phyloP scores from a whole-genome alignment of 768 basidiomycete species.

The Xerocomellus dryophilus region DNA sequence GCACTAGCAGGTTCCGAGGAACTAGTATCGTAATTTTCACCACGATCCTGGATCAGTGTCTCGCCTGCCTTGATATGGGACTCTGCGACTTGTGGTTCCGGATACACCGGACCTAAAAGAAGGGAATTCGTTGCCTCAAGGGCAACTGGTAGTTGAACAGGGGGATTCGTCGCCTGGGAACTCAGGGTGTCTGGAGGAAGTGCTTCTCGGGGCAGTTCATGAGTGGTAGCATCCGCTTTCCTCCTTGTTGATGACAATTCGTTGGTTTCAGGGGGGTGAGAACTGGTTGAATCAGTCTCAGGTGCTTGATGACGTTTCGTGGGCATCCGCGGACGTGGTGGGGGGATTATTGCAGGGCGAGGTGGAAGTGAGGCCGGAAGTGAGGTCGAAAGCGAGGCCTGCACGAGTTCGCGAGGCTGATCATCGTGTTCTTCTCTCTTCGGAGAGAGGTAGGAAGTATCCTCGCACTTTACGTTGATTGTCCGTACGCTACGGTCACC shows the following conservation, averaged over 20 bases:
- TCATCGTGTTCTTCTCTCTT: slow-evolving; percentile 22
- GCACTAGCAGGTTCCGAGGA: slow-evolving; percentile 10
- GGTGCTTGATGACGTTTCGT: slow-evolving; percentile 7
- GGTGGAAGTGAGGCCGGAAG: slow-evolving; percentile 10
- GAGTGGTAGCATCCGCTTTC: not conserved
- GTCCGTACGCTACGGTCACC: slow-evolving; percentile 30
- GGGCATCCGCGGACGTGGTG: slow-evolving; percentile 22
- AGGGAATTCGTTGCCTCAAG: slow-evolving; percentile 8
- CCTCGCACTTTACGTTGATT: slow-evolving; percentile 24
- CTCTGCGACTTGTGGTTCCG: slow-evolving; percentile 5
- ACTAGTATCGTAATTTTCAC: not conserved
- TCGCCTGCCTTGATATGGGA: not conserved
- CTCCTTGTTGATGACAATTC: not conserved
- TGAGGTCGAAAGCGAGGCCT: not conserved
- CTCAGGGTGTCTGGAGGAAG: not conserved
- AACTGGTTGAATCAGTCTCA: not conserved
- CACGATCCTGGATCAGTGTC: not conserved
- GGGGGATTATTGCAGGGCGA: slow-evolving; percentile 22
- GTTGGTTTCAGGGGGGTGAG: not conserved
- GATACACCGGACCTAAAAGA: slow-evolving; percentile 7
- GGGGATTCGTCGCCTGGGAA: slow-evolving; percentile 10
- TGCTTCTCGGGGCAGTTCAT: not conserved
- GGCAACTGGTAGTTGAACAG: slow-evolving; percentile 2
- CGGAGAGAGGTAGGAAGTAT: not conserved
- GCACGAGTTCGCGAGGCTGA: not conserved